Conservation (phyloP, 1,139 yeast genomes). For the Geotrichum bryndzae region DNA sequence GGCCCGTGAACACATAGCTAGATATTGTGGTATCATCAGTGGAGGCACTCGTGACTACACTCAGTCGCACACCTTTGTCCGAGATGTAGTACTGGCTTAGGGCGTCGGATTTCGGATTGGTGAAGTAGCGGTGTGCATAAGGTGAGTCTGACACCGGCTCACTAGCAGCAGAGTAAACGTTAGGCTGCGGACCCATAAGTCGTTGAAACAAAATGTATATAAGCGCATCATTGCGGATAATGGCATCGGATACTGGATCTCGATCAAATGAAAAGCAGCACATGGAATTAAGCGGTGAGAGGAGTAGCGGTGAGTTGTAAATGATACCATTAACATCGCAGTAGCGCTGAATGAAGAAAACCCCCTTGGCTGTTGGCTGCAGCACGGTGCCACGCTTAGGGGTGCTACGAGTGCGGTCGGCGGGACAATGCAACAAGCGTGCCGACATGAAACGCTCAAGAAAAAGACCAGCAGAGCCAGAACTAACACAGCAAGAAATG, state of each 20-base stretch:
- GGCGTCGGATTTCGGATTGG: conserved; percentile 85
- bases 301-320: conserved; percentile 37
- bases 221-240: conserved; percentile 59
- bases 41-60: background rate
- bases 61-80: conserved; percentile 56
- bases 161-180: conserved; percentile 53
- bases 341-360: conserved; percentile 59
- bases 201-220: conserved; percentile 56
- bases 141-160: conserved; percentile 44
- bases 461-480: conserved; percentile 47
- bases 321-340: conserved; percentile 45
- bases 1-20: conserved; percentile 58
- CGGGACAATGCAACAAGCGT: conserved; percentile 68
- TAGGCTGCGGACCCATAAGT: conserved; percentile 64
- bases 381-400: conserved; percentile 30
- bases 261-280: conserved; percentile 64
- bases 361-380: conserved; percentile 93
- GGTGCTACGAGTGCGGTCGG: conserved; percentile 44
- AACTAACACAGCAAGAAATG: conserved; percentile 54
- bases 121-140: conserved; percentile 67
- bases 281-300: conserved; percentile 63
- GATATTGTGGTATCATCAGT: background rate
- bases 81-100: conserved; percentile 74
- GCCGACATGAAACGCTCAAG: conserved; percentile 57
- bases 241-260: conserved; percentile 52